Base-by-base conservation (phyloP, 306 rosid species). In the Sphenostylis stenocarpa region DNA sequence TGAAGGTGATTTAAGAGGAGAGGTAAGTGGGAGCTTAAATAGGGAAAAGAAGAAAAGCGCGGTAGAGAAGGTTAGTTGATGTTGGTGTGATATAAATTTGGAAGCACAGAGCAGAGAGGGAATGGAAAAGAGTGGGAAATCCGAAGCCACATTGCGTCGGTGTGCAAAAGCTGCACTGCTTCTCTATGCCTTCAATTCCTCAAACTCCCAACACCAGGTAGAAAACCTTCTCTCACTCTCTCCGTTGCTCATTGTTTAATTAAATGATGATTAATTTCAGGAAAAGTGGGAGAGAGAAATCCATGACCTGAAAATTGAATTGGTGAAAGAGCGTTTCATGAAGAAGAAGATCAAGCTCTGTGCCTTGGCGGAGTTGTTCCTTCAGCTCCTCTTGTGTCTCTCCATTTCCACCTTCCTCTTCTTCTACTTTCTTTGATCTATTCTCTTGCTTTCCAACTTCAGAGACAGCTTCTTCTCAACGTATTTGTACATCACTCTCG, bases 101-200 rank as follows among this genome's bases (percentile, higher is more conserved):
- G 29, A 49, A 67, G 49, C 60, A 38, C 28, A 14, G n/a, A 34
- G 16, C 4, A 3, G 5, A 43, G 43, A 81, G 33, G 75, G 67
- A 3, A 77, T 74, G 68, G 83, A 87, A 66, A 68, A 80, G 61
- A 56, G 72, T 43, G 68, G 52, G 82, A 68, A 67, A 75, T 81
- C 86, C 41, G 77, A 19, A 69, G 55, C 29, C 5, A 80, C 62
- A 24, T 2, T 80, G 3, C 73, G 79, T 38, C 90, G 87, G 17
- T 84, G 91, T 72, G 89, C 90, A 11, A 91, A 87, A 76, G 94
- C 88, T 7, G 88, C 89, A 6, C 19, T 87, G 62, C 78, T 91
- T 66, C 86, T 89, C 44, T 78, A 80, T 11, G 20, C 77, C 23
- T 78, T 89, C 81, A 84, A 84, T 73, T 79, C 91, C 48, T 14